phyloP scores from a whole-genome alignment of 2,329 filamentous ascomycete species.

The Aspergillus japonicus region DNA sequence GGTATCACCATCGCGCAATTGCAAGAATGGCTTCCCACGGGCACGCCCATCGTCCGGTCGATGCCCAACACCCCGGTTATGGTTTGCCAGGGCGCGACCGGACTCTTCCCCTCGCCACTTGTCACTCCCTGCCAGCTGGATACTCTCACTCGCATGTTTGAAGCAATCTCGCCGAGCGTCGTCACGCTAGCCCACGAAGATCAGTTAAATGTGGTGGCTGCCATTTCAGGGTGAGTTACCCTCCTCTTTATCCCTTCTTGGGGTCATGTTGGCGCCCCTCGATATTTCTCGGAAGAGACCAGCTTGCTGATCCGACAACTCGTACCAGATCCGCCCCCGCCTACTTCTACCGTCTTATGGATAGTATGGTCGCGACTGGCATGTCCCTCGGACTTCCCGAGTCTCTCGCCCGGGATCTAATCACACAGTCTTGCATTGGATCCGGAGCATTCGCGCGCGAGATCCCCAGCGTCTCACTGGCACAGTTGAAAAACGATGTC shows the following conservation, averaged over 20 bases:
- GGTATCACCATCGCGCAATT: slow-evolving; percentile 1
- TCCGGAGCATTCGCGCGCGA: background rate
- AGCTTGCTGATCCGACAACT: background rate
- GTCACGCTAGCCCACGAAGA: background rate
- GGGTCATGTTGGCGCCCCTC: too few species aligned
- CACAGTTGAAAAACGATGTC: background rate
- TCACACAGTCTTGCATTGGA: background rate
- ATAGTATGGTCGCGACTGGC: slow-evolving; percentile 1
- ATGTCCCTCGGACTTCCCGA: background rate
- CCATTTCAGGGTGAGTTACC: background rate
- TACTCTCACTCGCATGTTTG: background rate
- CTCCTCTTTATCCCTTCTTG: too few species aligned
- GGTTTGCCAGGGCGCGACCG: slow-evolving; percentile 1
- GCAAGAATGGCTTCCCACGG: slow-evolving; percentile 2
- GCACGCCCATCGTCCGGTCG: slow-evolving; percentile 1
- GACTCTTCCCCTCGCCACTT: slow-evolving; percentile 3
- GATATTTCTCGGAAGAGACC: too few species aligned
- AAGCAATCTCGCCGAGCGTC: background rate
- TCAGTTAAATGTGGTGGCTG: background rate
- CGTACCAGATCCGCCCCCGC: background rate
- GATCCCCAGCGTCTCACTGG: background rate
- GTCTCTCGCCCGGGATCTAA: background rate
- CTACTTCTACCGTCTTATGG: background rate
- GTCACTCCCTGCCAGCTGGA: background rate
- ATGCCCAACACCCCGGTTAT: slow-evolving; percentile 4